Base-by-base conservation (phyloP, 1,139 yeast genomes). In the Nakaseomyces glabratus region DNA sequence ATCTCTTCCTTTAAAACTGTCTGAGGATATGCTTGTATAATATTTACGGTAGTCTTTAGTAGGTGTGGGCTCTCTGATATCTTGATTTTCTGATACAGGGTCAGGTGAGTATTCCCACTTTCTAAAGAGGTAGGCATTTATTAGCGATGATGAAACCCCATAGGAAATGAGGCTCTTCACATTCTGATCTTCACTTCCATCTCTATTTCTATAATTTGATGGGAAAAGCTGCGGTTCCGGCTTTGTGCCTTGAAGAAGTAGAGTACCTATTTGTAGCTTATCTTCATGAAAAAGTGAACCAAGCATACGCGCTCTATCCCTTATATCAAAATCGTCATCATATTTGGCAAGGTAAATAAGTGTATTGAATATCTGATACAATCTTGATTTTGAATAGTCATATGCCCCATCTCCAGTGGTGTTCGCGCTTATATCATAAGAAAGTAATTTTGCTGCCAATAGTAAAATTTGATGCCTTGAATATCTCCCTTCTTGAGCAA, bases 251-350 rank as follows among this genome's bases (percentile, higher is more conserved):
- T 86, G 95, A 24, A 90, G 66, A 37, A 90, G 65, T 29, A 93
- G 64, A 0, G 82, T 68, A 0, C 93, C 90, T 44, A 93, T 63
- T 43, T 77, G 76, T 29, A 60, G 58, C 35, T 69, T 67, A 46
- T 54, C 44, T 35, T 61, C 40, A 20, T 54, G 49, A 42, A 62
- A 43, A 69, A 65, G 31, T 69, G 69, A 71, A 24, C 72, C 64
- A 28, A 85, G 65, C 65, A 81, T 68, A 43, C 98, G 68, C 0
- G 95, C 84, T 38, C 93, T 69, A 52, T 93, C 98, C 42, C 98
- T 69, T 0, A 84, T 73, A 52, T 85, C 96, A 48, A 76, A 76
- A 5, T 75, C 72, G 6, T 68, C 61, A 54, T 93, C 99, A 52
- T 77, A 84, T 43, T 77, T 75, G 10, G 86, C 73, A 35, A 85